Evolutionary conservation across 164 flowering plant genomes (phyloP).

Genomic region (Liquidambar formosana): DNA sequence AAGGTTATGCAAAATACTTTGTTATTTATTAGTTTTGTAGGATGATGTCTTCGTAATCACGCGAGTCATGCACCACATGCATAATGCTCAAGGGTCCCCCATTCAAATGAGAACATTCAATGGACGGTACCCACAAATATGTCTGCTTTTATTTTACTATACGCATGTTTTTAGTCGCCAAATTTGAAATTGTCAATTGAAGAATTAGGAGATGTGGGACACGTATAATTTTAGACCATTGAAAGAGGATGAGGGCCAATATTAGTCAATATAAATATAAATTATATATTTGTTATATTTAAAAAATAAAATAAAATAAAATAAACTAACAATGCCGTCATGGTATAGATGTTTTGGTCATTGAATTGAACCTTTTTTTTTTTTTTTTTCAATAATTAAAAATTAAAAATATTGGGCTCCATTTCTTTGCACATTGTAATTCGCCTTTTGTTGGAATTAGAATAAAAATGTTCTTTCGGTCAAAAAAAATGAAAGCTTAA

Average conservation of each 20-base stretch:
- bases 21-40: not conserved
- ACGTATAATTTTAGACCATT: not conserved
- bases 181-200: constrained; percentile 5
- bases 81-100: constrained; percentile 8
- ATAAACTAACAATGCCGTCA: too few species aligned
- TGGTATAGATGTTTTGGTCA: too few species aligned
- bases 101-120: not conserved
- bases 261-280: not conserved
- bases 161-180: not conserved
- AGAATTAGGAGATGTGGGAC: not conserved
- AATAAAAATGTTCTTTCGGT: constrained; percentile 1
- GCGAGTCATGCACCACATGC: constrained; percentile 3
- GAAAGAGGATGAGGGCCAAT: not conserved
- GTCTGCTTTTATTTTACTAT: not conserved
- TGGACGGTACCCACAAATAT: not conserved
- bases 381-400: too few species aligned
- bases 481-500: not conserved
- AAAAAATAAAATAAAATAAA: too few species aligned
- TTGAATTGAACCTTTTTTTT: not conserved
- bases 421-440: too few species aligned
- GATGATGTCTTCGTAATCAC: constrained; percentile 24
- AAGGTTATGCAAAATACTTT: constrained; percentile 25
- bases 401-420: too few species aligned
- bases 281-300: too few species aligned
- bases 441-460: not conserved